phyloP scores from a whole-genome alignment of 257 asterid species.

The Gynochthodes officinalis region DNA sequence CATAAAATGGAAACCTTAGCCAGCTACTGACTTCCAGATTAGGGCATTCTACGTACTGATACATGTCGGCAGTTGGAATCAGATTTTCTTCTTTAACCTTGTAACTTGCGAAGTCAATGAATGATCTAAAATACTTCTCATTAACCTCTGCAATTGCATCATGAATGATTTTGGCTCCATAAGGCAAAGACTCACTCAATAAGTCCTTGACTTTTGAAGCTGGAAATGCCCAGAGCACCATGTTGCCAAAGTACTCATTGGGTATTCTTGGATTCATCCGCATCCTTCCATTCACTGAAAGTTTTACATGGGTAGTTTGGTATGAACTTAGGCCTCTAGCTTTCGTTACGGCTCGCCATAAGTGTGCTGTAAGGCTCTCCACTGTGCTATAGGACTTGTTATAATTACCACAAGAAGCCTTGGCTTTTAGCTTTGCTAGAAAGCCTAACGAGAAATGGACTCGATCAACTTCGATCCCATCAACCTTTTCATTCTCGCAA shows the following conservation, averaged over 20 bases:
- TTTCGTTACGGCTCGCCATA: constrained; percentile 67
- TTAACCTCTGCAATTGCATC: constrained; percentile 52
- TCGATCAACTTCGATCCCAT: constrained; percentile 51
- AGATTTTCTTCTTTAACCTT: constrained; percentile 52
- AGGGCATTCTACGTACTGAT: constrained; percentile 59
- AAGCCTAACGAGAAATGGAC: constrained; percentile 57
- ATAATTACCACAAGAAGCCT: constrained; percentile 41
- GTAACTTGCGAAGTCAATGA: constrained; percentile 62
- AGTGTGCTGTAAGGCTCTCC: constrained; percentile 77
- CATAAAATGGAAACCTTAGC: constrained; percentile 81
- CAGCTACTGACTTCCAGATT: constrained; percentile 79
- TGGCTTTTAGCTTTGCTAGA: constrained; percentile 53
- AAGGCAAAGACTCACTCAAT: constrained; percentile 35
- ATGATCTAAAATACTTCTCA: constrained; percentile 67
- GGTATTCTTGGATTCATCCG: constrained; percentile 62
- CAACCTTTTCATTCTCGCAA: constrained; percentile 29
- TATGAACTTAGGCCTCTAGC: constrained; percentile 53
- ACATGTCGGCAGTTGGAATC: constrained; percentile 52
- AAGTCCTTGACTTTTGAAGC: constrained; percentile 45
- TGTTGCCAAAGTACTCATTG: constrained; percentile 64
- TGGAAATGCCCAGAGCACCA: constrained; percentile 84
- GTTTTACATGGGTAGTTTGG: constrained; percentile 58
- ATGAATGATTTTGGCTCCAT: constrained; percentile 60
- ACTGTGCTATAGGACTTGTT: constrained; percentile 66
- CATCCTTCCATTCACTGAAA: constrained; percentile 70